Base-by-base conservation (phyloP, 1,139 yeast genomes). In the Yamadazyma sp. region DNA sequence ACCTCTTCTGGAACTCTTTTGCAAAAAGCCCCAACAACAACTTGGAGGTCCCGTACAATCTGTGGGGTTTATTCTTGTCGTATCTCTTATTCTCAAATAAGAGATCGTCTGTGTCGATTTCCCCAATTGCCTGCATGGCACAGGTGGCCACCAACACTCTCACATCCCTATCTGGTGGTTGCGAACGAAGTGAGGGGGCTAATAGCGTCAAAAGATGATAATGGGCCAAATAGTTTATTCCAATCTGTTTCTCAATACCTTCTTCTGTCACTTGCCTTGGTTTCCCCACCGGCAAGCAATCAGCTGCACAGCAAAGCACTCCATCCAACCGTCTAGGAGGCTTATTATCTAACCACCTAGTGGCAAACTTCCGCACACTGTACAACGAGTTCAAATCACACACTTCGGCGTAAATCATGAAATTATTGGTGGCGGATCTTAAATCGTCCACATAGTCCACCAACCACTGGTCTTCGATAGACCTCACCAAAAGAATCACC, bases 111-210 rank as follows among this genome's bases (percentile, higher is more conserved):
- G 76, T 36, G 45, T 84, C 82, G 14, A 89, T 56, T 12, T 73
- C 73, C 1, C 86, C 97, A 60, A 86, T 57, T 3, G 87, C 77
- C 49, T 86, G 90, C 6, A 88, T 67, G 41, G 87, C 68, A 60
- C 98, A 92, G 1, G 87, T 76, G 0, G 92, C 76, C 22, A 88
- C 50, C 10, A 92, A 60, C 5, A 92, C 78, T 33, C 97, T 70
- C 2, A 92, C 96, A 54, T 90, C 97, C 50, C 98, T 73, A 59
- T 89, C 97, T 0, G 96, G 88, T 1, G 97, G 95, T 61, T 92
- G 98, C 1, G 82, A 83, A 44, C 86, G 76, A 38, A 92, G 66
- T 14, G 95, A 77, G 0, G 98, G 98, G 10, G 82, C 77, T 42
- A 92, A 61, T 28, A 92, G 64, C 2, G 87, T 86, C 44, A 92